Evolutionary conservation across 768 basidiomycete genomes (phyloP).

Genomic region (Mycena amicta): DNA sequence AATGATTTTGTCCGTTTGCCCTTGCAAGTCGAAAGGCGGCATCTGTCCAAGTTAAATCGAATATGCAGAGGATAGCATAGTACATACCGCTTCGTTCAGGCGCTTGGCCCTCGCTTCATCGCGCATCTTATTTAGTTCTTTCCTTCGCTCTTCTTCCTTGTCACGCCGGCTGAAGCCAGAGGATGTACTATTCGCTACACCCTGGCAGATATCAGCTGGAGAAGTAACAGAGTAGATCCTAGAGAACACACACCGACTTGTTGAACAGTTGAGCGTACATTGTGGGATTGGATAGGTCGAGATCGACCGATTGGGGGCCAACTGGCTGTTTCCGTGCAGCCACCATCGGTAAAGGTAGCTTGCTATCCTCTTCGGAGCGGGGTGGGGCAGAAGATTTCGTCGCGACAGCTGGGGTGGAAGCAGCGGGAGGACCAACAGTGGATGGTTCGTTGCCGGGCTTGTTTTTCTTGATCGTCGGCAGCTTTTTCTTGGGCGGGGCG

Average conservation of each 20-base stretch:
- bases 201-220: slow-evolving; percentile 25
- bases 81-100: slow-evolving; percentile 55
- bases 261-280: slow-evolving; percentile 68
- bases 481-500: slow-evolving; percentile 62
- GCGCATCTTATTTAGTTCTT: slow-evolving; percentile 68
- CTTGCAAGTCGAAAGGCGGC: slow-evolving; percentile 57
- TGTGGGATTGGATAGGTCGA: slow-evolving; percentile 62
- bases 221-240: background rate
- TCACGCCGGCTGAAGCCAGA: slow-evolving; percentile 47
- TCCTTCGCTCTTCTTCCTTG: slow-evolving; percentile 69
- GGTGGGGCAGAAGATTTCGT: slow-evolving; percentile 11
- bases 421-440: slow-evolving; percentile 30
- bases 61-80: no score
- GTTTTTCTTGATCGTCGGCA: slow-evolving; percentile 71
- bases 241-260: slow-evolving; percentile 43
- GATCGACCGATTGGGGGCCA: slow-evolving; percentile 51
- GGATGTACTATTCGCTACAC: slow-evolving; percentile 45
- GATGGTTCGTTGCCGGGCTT: slow-evolving; percentile 36
- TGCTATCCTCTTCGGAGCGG: no score
- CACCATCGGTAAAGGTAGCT: slow-evolving; percentile 23
- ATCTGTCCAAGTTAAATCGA: slow-evolving; percentile 38
- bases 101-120: slow-evolving; percentile 68
- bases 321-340: slow-evolving; percentile 42
- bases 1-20: slow-evolving; percentile 60
- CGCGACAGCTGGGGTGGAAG: slow-evolving; percentile 26